Evolutionary conservation across 768 basidiomycete species (phyloP).

Genomic region (Amanita molliuscula): DNA sequence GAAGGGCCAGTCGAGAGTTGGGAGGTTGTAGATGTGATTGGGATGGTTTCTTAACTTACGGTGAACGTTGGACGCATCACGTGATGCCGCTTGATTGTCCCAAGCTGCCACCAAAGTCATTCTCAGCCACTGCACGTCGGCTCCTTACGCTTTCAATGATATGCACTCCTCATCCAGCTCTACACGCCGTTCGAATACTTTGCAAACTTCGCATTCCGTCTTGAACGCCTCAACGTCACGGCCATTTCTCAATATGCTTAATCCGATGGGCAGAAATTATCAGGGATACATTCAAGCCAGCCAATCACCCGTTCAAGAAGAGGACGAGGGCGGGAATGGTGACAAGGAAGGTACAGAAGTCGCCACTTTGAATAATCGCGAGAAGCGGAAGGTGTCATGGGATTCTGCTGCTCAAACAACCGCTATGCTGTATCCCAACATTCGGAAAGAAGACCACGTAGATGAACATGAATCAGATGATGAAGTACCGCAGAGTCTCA

Average conservation of each 20-base stretch:
- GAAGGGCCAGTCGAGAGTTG: constrained; percentile 52
- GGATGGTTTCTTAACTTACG: too few relatives aligned
- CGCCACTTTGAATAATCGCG: constrained; percentile 39
- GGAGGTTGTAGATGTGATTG: constrained; percentile 33
- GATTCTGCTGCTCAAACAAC: constrained; percentile 44
- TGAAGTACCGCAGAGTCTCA: constrained; percentile 78
- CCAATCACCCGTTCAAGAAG: constrained; percentile 54
- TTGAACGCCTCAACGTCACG: constrained; percentile 45
- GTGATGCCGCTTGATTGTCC: not conserved
- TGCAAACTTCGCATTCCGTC: constrained; percentile 16
- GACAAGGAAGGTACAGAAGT: constrained; percentile 46
- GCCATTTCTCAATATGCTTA: constrained; percentile 75
- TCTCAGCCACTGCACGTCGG: not conserved
- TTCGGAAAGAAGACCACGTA: constrained; percentile 53
- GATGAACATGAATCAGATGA: constrained; percentile 66
- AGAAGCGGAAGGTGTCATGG: constrained; percentile 38
- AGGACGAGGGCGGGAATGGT: constrained; percentile 49
- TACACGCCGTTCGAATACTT: constrained; percentile 17
- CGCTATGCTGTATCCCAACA: constrained; percentile 58
- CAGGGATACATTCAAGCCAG: constrained; percentile 69
- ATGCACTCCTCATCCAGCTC: not conserved
- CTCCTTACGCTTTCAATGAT: not conserved
- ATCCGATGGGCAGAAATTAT: constrained; percentile 65
- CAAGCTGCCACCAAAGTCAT: not conserved
- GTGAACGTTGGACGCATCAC: too few relatives aligned